Evolutionary conservation across 2,329 filamentous ascomycete genomes (phyloP), one percentile per base, ranked within the genome.

Genomic region (Penicillium sp.): DNA sequence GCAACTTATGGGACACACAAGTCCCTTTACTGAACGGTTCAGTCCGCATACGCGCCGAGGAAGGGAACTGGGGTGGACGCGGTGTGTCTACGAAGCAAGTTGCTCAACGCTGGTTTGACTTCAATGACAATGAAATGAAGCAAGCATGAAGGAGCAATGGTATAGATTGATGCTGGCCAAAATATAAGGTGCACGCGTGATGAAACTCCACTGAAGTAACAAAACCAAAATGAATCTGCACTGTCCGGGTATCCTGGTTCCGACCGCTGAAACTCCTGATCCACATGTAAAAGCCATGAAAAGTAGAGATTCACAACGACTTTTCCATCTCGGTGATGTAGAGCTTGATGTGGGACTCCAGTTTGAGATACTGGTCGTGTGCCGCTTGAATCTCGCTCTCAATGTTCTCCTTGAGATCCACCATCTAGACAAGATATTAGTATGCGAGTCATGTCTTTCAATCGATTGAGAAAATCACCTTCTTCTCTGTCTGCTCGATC

Each of bases 261-360:
- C 62, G 60, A 70, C 66, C 66, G 62, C 62, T 69, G 24, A 57
- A 76, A 77, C 74, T 75, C 72, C 74, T 66, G 58, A 68, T 68
- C 60, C 56, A 67, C 60, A 61, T 51, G 71, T 66, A 81, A 67
- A 66, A 60, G 19, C 39, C 57, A 55, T 56, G 41, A 36, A 47
- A 61, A 59, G 57, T 54, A 35, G 31, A 47, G 55, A n/a, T 59
- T 74, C 69, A 79, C 61, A 95, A 86, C 57, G 88, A 89, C 78
- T 97, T 93, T 78, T 98, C 95, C 93, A 99, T 97, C 82, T 99
- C 95, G 4, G 91, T 96, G 72, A 99, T 96, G 81, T 99, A 99
- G 62, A 98, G 82, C 78, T 93, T 94, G 75, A 99, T 96, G 73
- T 99, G 95, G 39, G 92, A 89, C 76, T 98, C 94, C 87, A 99